Conservation (phyloP, 163 green algal species). For the Scenedesmus sp. region DNA sequence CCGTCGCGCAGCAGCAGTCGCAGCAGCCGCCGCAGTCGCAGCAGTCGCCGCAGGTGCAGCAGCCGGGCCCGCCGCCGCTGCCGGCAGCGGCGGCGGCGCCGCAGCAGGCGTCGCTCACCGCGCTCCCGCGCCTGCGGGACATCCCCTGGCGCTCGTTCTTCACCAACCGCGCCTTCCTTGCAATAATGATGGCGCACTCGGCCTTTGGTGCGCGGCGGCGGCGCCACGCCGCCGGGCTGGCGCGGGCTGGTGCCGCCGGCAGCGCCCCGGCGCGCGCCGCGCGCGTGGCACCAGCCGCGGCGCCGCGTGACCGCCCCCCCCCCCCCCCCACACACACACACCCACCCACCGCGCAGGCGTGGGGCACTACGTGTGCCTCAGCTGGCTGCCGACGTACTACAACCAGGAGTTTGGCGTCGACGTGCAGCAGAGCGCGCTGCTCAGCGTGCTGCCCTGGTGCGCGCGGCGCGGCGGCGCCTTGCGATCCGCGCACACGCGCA, state of each 20-base stretch:
- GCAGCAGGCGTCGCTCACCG: not conserved
- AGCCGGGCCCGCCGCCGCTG: too few species aligned
- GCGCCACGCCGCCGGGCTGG: too few species aligned
- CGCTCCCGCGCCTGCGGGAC: constrained; percentile 52
- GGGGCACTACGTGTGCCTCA: constrained; percentile 54
- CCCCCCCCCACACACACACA: too few species aligned
- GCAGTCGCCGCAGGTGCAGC: constrained; percentile 4
- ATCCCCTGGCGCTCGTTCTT: constrained; percentile 70
- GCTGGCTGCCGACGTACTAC: constrained; percentile 79
- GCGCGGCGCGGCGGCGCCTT: not conserved
- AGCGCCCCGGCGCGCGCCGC: too few species aligned
- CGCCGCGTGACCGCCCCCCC: too few species aligned
- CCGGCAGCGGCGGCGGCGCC: constrained; percentile 21
- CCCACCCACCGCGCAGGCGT: too few species aligned
- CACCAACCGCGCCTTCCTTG: constrained; percentile 60
- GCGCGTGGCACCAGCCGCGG: not conserved
- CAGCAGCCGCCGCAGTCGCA: not conserved
- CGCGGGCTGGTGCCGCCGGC: too few species aligned
- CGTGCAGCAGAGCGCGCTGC: constrained; percentile 47
- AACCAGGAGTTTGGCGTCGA: constrained; percentile 61
- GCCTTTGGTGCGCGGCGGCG: constrained; percentile 31
- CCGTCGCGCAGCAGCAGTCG: not conserved
- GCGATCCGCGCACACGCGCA: not conserved
- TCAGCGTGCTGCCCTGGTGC: constrained; percentile 65
- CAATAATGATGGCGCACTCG: constrained; percentile 64